These are phyloP conservation scores for Neocucurbitaria cava DNA, from an alignment of 2,329 filamentous ascomycete species.

Conservation along the genomic window DNA sequence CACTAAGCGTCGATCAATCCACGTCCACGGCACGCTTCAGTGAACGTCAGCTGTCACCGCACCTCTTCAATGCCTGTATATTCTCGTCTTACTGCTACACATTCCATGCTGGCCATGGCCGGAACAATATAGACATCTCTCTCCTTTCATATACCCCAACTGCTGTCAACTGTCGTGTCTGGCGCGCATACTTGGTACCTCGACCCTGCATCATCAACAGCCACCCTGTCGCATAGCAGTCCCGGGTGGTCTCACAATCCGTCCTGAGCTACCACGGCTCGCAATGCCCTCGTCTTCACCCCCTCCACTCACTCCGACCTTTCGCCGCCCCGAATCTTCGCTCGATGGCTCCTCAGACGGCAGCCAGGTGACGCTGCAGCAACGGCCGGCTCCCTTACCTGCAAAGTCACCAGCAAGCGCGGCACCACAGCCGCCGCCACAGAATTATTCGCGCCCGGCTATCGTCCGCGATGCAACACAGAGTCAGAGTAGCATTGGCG, in stretches of 20 bases:
- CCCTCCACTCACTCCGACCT: slow-evolving; percentile 41
- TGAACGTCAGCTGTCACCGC: slow-evolving; percentile 10
- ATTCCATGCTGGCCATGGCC: slow-evolving; percentile 35
- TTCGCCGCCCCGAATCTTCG: slow-evolving; percentile 29
- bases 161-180: background rate
- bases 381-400: slow-evolving; percentile 49
- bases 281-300: slow-evolving; percentile 43
- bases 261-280: slow-evolving; percentile 8
- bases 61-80: slow-evolving; percentile 2
- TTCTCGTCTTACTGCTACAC: slow-evolving; percentile 2
- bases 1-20: slow-evolving; percentile 13
- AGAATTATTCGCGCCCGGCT: slow-evolving; percentile 49
- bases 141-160: background rate
- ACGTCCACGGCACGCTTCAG: background rate
- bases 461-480: slow-evolving; percentile 47
- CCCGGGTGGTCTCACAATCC: slow-evolving; percentile 1
- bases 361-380: slow-evolving; percentile 48
- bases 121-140: background rate
- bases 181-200: slow-evolving; percentile 2
- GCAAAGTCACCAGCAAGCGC: slow-evolving; percentile 36
- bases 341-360: slow-evolving; percentile 49
- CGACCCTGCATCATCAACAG: slow-evolving; percentile 10
- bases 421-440: slow-evolving; percentile 18
- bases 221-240: slow-evolving; percentile 11
- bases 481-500: slow-evolving; percentile 36